phyloP scores from a whole-genome alignment of 768 basidiomycete species.

The Amanita exitialis region DNA sequence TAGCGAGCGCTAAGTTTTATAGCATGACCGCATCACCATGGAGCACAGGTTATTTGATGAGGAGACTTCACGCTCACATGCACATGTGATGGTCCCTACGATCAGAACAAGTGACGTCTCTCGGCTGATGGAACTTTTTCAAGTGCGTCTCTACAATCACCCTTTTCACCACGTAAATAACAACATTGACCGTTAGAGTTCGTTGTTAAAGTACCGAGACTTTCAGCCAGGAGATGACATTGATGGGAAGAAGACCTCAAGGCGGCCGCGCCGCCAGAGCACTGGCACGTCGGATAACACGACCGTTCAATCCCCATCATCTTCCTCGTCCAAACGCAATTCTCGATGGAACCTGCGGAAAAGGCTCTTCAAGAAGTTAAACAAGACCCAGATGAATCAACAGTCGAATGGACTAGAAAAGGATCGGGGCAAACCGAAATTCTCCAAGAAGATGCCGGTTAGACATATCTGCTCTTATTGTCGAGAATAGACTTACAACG shows the following conservation, averaged over 20 bases:
- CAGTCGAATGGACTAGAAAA: conserved; percentile 20
- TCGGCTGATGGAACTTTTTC: conserved; percentile 77
- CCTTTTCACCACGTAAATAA: not conserved
- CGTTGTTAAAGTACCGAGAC: conserved; percentile 64
- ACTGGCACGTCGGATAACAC: conserved; percentile 31
- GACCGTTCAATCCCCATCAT: conserved; percentile 24
- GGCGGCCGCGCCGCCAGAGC: conserved; percentile 18
- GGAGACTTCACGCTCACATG: conserved; percentile 25
- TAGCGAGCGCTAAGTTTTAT: not conserved
- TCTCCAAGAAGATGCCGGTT: conserved; percentile 57
- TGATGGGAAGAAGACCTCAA: conserved; percentile 14
- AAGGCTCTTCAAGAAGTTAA: conserved; percentile 17
- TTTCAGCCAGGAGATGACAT: conserved; percentile 37
- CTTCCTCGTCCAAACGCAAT: conserved; percentile 14
- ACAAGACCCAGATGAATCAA: conserved; percentile 8
- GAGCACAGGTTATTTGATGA: conserved; percentile 45
- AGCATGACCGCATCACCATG: conserved; percentile 73
- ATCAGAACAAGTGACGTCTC: conserved; percentile 74
- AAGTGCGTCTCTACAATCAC: conserved; percentile 27
- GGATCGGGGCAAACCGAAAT: conserved; percentile 23
- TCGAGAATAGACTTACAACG: conserved; percentile 6
- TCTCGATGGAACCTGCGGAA: conserved; percentile 23
- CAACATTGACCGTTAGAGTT: conserved; percentile 32
- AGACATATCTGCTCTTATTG: conserved; percentile 14
- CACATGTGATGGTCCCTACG: conserved; percentile 16